These are phyloP conservation scores for Phytopythium litorale DNA, from an alignment of 352 stramenopile genomes.

Conservation along the genomic window DNA sequence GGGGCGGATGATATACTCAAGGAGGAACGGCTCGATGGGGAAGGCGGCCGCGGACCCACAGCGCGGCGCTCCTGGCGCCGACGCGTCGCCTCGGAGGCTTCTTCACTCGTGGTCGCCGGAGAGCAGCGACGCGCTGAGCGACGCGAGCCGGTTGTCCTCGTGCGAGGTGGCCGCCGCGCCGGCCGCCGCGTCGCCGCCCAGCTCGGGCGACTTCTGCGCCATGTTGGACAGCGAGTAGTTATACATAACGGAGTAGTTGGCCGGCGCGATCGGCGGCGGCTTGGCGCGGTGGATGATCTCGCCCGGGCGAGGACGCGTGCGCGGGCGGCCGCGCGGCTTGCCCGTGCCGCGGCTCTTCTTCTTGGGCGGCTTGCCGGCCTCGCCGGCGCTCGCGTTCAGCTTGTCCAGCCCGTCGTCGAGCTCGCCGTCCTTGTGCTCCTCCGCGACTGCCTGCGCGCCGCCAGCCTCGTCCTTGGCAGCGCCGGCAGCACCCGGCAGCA, in stretches of 20 bases:
- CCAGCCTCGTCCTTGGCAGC: slow-evolving; percentile 26
- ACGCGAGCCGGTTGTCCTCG: slow-evolving; percentile 42
- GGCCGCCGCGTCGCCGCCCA: slow-evolving; percentile 23
- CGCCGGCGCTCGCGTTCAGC: slow-evolving; percentile 15
- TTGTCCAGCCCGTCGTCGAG: slow-evolving; percentile 12
- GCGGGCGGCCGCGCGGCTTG: slow-evolving; percentile 63
- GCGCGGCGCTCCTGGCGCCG: neutral
- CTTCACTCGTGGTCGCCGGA: slow-evolving; percentile 54
- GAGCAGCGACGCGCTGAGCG: slow-evolving; percentile 40
- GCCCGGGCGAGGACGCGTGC: slow-evolving; percentile 65
- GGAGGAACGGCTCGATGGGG: neutral
- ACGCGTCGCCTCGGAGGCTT: neutral
- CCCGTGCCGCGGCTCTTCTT: slow-evolving; percentile 75
- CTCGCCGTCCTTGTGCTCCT: slow-evolving; percentile 16
- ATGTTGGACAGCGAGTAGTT: slow-evolving; percentile 60
- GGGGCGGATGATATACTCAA: neutral
- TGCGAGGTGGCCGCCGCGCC: slow-evolving; percentile 19
- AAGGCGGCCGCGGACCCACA: neutral
- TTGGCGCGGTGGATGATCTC: slow-evolving; percentile 76
- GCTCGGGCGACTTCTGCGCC: slow-evolving; percentile 47
- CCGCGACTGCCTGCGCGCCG: slow-evolving; percentile 16
- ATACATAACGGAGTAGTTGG: slow-evolving; percentile 77
- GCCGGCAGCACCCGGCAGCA: slow-evolving; percentile 28
- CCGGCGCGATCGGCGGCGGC: slow-evolving; percentile 61
- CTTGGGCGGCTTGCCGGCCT: slow-evolving; percentile 45